Evolutionary conservation across 139 green algal species (phyloP).

Genomic region (Diplosphaera chodatii): DNA sequence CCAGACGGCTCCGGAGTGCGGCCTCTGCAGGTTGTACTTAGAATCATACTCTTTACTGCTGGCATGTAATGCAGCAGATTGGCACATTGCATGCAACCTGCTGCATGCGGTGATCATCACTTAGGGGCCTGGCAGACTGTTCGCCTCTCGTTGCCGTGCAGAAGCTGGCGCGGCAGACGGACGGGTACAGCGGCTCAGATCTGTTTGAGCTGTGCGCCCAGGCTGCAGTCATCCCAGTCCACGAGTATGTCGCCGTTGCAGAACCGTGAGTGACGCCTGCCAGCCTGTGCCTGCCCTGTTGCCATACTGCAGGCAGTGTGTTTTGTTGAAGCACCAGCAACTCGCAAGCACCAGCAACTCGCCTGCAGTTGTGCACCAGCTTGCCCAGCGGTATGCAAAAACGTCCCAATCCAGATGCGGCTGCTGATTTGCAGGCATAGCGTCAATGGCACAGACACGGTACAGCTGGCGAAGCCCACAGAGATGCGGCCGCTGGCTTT

Average conservation of each 20-base stretch:
- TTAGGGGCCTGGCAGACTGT: too few species aligned
- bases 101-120: too few species aligned
- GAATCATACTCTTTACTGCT: too few species aligned
- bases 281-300: too few species aligned
- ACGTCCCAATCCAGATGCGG: too few species aligned
- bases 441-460: background rate
- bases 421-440: background rate
- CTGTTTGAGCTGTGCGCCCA: constrained; percentile 70
- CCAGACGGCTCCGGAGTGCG: background rate
- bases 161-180: constrained; percentile 45
- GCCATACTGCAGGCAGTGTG: too few species aligned
- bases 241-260: constrained; percentile 25
- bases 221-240: constrained; percentile 46
- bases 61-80: too few species aligned
- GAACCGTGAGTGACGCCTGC: background rate
- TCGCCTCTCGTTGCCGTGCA: constrained; percentile 12
- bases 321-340: too few species aligned
- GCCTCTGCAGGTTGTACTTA: background rate
- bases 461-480: background rate
- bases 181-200: constrained; percentile 74
- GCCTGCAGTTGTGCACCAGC: too few species aligned
- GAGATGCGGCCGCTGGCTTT: background rate
- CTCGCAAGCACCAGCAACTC: too few species aligned
- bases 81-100: too few species aligned
- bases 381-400: too few species aligned